These are phyloP conservation scores for Elaeis guineensis DNA, from an alignment of 176 grass and related monocot genomes.

Conservation along the genomic window DNA sequence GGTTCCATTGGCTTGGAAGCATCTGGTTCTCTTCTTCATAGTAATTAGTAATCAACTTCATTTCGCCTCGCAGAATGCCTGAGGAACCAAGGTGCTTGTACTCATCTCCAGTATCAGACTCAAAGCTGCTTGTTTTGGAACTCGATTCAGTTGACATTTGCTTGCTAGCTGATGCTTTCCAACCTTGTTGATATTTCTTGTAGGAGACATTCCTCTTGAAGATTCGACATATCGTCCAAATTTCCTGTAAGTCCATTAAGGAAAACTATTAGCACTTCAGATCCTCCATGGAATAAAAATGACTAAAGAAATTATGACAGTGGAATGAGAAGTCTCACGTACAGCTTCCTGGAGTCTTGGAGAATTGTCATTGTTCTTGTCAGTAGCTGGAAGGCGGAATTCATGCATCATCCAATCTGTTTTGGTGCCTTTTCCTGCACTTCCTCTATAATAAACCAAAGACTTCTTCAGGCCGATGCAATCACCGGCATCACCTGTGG, in stretches of 20 bases:
- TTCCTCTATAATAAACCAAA: slow-evolving; percentile 75
- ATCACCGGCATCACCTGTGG: slow-evolving; percentile 21
- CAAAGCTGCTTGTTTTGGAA: slow-evolving; percentile 46
- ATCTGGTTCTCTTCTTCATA: slow-evolving; percentile 15
- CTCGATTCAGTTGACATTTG: slow-evolving; percentile 24
- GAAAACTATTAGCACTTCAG: neutral
- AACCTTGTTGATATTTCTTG: slow-evolving; percentile 5
- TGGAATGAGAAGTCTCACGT: neutral
- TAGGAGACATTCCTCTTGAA: slow-evolving; percentile 49
- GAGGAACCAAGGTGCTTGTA: slow-evolving; percentile 17
- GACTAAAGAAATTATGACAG: neutral
- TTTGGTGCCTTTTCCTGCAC: slow-evolving; percentile 73
- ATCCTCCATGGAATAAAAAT: no score
- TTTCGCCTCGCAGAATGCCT: slow-evolving; percentile 17
- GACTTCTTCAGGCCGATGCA: slow-evolving; percentile 88
- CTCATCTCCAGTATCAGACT: slow-evolving; percentile 40
- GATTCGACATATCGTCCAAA: slow-evolving; percentile 89
- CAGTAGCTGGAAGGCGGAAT: slow-evolving; percentile 48
- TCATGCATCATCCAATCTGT: slow-evolving; percentile 99
- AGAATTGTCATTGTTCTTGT: neutral
- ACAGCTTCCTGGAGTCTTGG: slow-evolving; percentile 21
- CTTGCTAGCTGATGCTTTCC: no score
- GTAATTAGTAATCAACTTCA: neutral
- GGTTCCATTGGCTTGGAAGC: slow-evolving; percentile 22
- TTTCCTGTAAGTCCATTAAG: slow-evolving; percentile 33